Base-by-base conservation (phyloP, 1,284 basidiomycete species). In the Ganoderma sinense region DNA sequence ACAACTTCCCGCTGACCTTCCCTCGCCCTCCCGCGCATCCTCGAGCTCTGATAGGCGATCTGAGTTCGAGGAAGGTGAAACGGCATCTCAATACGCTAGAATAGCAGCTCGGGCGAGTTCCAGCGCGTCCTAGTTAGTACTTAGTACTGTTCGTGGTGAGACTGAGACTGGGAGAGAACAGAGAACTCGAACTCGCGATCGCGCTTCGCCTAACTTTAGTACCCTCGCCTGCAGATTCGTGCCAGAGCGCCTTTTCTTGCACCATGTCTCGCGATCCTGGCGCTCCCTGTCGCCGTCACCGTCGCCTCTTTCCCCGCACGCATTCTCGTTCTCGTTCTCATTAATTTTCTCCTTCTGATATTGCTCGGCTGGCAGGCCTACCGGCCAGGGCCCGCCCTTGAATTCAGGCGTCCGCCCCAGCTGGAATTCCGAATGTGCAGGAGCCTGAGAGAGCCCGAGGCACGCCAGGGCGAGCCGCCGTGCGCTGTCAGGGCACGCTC, bases 191-290 rank as follows among this genome's bases (percentile, higher is more conserved):
- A 33, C 26, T 36, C 36, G 36, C 36, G 36, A 36, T 36, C 8
- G 33, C 33, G 4, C 33, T 29, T 45, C 43, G 43, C 43, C 16
- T 20, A 43, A 18, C 41, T 8, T 4, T 29, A 26, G 14, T 56
- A n/a, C n/a, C n/a, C n/a, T 26, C 23, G 48, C 48, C 48, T 26
- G 23, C 48, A 26, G 14, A 56, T 56, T 16, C 53, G 53, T 56
- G 53, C 29, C 53, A 56, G 29, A 18, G 29, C 53, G 53, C 56
- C 56, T 59, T 59, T 59, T 13, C 56, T 59, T 39, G 56, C 56
- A 59, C n/a, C 56, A 59, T 59, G 56, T 39, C 33, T 39, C 56
- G 56, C 56, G 56, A 59, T 59, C 56, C 56, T 59, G 56, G 56
- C 56, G 56, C 56, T 59, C 31, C 20, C 56, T 23, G 20, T 39